Evolutionary conservation across 2,329 filamentous ascomycete genomes (phyloP), one percentile per base, ranked within the genome.

Genomic region (Colletotrichum shisoi): DNA sequence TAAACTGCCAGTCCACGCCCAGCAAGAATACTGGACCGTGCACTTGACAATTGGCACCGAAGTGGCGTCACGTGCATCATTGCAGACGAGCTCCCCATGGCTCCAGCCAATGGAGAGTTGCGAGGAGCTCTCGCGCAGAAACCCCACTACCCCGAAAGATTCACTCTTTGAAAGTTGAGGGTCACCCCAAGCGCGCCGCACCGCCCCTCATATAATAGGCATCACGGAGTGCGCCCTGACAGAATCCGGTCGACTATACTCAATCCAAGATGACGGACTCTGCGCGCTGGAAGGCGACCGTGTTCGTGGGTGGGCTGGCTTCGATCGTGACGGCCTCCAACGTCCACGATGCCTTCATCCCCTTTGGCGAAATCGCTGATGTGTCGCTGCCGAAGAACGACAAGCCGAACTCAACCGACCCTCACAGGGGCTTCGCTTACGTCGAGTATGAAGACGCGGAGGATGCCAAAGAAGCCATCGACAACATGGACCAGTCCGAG

Each of bases 401-500:
- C 75, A 83, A 89, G 69, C 90, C 91, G 71, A 93, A 92, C 70
- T 88, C 91, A 7, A 88, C 85, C 54, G 92, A 96, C 46, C 82
- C 88, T 37, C 95, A 99, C 77, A 86, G 94, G 59, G 95, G 96
- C 0, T 99, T 98, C 78, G 95, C 94, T 66, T 98, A 99, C 76
- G 92, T 99, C 57, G 95, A 99, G 76, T 99, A 92, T 75, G 93
- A 97, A 73, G 86, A 93, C 64, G 85, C 88, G 13, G 87, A 90
- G 64, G 95, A 99, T 79, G 94, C 94, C 34, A 89, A 89, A 74
- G 94, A 98, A 79, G 95, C 95, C 57, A 97, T 99, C 77, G 93
- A 98, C 83, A 99, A 99, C 76, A 98, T 99, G 94, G 93, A 99
- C 76, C 93, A 97, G 77, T 91, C 94, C 68, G 94, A 98, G 80